Evolutionary conservation across 2,329 filamentous ascomycete genomes (phyloP), one percentile per base, ranked within the genome.

Genomic region (Pleurostoma richardsiae): DNA sequence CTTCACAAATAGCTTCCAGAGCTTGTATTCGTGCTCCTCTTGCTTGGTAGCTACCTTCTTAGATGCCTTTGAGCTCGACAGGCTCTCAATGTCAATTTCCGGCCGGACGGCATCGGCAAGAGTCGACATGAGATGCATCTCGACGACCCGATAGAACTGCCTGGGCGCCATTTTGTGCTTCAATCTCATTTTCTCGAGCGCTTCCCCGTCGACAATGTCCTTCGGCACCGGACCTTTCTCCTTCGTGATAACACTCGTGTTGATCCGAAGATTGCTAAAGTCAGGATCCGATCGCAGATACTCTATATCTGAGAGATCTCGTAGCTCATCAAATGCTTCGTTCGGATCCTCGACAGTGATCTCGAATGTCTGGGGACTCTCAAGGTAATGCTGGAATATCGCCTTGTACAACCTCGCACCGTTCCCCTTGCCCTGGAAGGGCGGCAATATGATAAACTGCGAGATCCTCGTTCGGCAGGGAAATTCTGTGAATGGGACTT

Each of bases 291-390:
- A 69, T 46, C 80, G 80, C 4, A 94, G 72, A 54, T 82, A 83
- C 4, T 73, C 69, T 30, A 92, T 70, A 57, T 95, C 89, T 56
- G 82, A 84, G 44, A 85, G 72, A 60, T 94, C 88, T 54, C 89
- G 80, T 57, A 95, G 72, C 49, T 89, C 82, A 59, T 94, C 88
- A 56, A 95, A 95, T 1, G 79, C 82, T 60, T 92, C 88, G 59
- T 88, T 97, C 0, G 94, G 95, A 51, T 97, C 92, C 68, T 99
- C 94, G 5, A 99, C 85, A 0, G 91, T 95, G 58, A 99, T 79
- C 62, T 97, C 92, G 46, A 82, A 75, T 6, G 90, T 86, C 50
- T 85, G 83, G 0, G 79, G 65, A 47, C 86, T 79, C 31, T 80
- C 73, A 48, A 86, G 75, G 53, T 88, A 86, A 54, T 83, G 70